Percentiles rank a stretch among this genome's conserved stretches.
These are phyloP conservation scores for Phytophthora hybrid DNA, from an alignment of 352 stramenopile genomes.

Conservation along the genomic window DNA sequence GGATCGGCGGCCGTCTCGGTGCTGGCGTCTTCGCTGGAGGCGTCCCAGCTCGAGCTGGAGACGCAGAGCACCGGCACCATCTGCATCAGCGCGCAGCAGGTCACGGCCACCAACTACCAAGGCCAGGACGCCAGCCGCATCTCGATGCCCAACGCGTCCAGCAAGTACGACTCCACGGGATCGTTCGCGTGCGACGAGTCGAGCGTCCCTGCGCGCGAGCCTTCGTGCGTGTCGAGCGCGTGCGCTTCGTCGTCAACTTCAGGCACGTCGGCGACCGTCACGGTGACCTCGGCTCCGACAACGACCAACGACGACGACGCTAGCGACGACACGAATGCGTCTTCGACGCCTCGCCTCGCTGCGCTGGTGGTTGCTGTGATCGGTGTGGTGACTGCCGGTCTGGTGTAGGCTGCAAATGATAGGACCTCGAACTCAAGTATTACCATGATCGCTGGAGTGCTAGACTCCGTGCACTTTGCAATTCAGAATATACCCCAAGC, in stretches of 20 bases:
- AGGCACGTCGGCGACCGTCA: conserved; percentile 12
- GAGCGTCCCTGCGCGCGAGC: conserved; percentile 33
- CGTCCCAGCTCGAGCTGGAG: conserved; percentile 31
- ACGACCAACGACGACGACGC: conserved; percentile 28
- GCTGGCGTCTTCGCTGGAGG: conserved; percentile 31
- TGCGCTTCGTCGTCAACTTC: conserved; percentile 22
- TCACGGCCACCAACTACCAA: conserved; percentile 36
- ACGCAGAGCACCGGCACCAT: conserved; percentile 33
- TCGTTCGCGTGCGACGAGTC: conserved; percentile 28
- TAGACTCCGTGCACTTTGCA: background rate
- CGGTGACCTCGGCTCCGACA: conserved; percentile 24
- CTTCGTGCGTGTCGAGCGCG: conserved; percentile 28
- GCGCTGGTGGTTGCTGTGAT: conserved; percentile 16
- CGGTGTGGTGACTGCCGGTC: conserved; percentile 9
- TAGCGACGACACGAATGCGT: conserved; percentile 31
- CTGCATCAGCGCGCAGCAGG: conserved; percentile 29
- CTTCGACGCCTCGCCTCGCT: conserved; percentile 21
- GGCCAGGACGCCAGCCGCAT: conserved; percentile 32
- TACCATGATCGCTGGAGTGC: background rate
- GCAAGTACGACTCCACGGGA: conserved; percentile 40
- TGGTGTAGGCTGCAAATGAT: conserved; percentile 21
- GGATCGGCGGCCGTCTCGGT: conserved; percentile 27
- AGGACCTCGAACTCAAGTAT: background rate
- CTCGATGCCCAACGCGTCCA: conserved; percentile 44
- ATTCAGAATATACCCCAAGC: background rate